Evolutionary conservation across 2,329 filamentous ascomycete species (phyloP).

Genomic region (Chaetomiaceae sp.): DNA sequence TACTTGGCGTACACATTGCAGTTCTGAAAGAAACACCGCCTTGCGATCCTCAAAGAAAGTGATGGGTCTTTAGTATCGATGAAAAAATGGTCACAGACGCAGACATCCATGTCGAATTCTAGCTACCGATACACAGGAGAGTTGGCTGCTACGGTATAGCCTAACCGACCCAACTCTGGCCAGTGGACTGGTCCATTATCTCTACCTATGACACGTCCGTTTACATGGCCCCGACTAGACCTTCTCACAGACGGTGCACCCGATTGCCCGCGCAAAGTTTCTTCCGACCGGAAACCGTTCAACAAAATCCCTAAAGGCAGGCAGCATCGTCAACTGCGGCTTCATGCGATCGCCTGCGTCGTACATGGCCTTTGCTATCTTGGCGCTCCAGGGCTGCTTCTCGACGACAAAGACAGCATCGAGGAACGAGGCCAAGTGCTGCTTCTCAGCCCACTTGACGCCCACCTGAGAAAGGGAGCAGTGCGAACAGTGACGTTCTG

Average conservation of each 20-base stretch:
- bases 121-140: background rate
- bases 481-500: background rate
- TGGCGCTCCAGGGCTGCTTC: constrained; percentile 9
- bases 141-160: background rate
- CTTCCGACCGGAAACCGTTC: constrained; percentile 1
- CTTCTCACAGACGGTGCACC: background rate
- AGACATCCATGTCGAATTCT: background rate
- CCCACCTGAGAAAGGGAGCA: background rate
- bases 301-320: constrained; percentile 1
- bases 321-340: background rate
- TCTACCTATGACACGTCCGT: background rate
- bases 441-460: background rate
- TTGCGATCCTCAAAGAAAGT: too few relatives aligned
- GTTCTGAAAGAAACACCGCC: too few relatives aligned
- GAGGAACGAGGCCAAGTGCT: constrained; percentile 12
- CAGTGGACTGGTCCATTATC: background rate
- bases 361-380: constrained; percentile 14
- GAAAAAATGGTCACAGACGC: too few relatives aligned
- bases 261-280: constrained; percentile 11
- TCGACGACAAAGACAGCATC: constrained; percentile 5
- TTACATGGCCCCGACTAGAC: background rate
- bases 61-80: too few relatives aligned
- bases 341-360: constrained; percentile 14
- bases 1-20: too few relatives aligned
- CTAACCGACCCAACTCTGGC: background rate